Conservation (phyloP, 2,329 filamentous ascomycete genomes). For the Neonectria sp. region DNA sequence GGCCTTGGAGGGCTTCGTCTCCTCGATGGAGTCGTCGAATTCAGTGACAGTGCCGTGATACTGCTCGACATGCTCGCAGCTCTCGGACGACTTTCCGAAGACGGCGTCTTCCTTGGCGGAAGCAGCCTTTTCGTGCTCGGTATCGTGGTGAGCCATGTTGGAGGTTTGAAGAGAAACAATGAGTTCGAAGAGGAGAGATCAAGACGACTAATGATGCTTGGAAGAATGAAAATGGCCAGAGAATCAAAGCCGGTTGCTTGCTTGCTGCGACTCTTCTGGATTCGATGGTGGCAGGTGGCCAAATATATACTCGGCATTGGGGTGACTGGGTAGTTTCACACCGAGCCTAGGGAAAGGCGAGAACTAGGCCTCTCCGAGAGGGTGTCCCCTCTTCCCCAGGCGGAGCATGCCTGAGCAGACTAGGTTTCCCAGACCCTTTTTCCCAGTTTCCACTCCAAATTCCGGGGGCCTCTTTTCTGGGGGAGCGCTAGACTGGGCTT, state of each 20-base stretch:
- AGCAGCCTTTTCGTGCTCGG: conserved; percentile 23
- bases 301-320: conserved; percentile 33
- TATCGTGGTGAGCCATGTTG: conserved; percentile 21
- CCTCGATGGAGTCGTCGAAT: conserved; percentile 47
- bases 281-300: not conserved
- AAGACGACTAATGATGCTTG: not conserved
- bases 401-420: not conserved
- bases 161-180: not conserved
- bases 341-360: not conserved
- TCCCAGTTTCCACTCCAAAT: no score
- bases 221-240: not conserved
- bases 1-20: conserved; percentile 41
- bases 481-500: conserved; percentile 25
- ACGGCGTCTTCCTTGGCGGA: conserved; percentile 23
- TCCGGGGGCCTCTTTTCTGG: conserved; percentile 14
- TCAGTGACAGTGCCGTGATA: conserved; percentile 14
- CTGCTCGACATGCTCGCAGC: conserved; percentile 29
- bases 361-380: conserved; percentile 7
- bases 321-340: conserved; percentile 23
- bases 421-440: not conserved
- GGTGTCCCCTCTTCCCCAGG: conserved; percentile 6
- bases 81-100: conserved; percentile 20
- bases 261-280: conserved; percentile 1
- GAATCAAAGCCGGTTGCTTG: conserved; percentile 12
- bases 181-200: not conserved